Conservation (phyloP, 176 grass and related monocot species). For the Alopecurus myosuroides region DNA sequence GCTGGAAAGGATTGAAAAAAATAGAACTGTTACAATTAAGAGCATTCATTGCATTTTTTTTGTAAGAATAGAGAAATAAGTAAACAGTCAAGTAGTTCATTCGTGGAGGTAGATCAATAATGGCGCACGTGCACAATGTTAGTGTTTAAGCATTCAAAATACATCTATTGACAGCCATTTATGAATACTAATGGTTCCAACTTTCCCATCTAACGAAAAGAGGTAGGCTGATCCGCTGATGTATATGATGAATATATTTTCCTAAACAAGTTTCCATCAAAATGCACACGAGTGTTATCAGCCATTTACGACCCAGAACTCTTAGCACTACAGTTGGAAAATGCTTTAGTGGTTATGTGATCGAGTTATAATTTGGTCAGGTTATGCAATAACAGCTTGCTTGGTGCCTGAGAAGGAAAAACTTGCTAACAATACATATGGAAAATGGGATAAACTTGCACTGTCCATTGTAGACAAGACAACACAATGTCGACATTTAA, state of each 20-base stretch:
- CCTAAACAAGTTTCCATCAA: not conserved
- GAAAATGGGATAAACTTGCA: not conserved
- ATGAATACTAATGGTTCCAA: not conserved
- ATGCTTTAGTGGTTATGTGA: not conserved
- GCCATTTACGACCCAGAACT: not conserved
- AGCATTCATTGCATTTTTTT: conserved; percentile 9
- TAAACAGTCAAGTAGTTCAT: not conserved
- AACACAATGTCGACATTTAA: not conserved
- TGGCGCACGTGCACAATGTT: not conserved
- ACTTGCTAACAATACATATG: not conserved
- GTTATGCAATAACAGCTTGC: not conserved
- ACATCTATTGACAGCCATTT: not conserved
- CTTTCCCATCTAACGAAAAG: not conserved
- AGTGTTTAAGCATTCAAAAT: not conserved
- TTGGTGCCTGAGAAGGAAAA: not conserved
- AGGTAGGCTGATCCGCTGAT: not conserved
- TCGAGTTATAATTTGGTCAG: not conserved
- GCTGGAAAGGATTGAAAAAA: conserved; percentile 45
- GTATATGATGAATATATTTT: not conserved
- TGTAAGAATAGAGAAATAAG: not conserved
- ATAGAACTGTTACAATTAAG: not conserved
- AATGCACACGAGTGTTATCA: not conserved
- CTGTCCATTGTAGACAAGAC: not conserved
- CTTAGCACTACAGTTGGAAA: not conserved
- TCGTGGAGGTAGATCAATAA: not conserved